Conservation (phyloP, 164 flowering plant species). For the Kalanchoe fedtschenkoi region DNA sequence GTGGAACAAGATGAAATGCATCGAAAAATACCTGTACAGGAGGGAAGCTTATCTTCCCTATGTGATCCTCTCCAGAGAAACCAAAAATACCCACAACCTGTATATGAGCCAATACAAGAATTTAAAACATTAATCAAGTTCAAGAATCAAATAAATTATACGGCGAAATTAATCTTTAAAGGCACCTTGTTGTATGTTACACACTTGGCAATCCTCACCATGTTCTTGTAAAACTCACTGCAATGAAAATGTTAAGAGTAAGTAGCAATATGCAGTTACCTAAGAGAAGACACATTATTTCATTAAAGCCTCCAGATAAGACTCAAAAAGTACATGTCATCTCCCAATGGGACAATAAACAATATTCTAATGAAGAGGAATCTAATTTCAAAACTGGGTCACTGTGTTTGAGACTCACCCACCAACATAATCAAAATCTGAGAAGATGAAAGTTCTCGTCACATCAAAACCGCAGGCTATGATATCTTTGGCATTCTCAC, state of each 20-base stretch:
- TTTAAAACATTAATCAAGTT: neutral
- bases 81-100: constrained; percentile 94
- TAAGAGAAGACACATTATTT: neutral
- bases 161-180: neutral
- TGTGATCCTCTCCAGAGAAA: constrained; percentile 80
- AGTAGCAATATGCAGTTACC: neutral
- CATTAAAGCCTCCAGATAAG: neutral
- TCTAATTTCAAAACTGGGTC: neutral
- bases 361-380: too few relatives aligned
- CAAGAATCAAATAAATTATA: neutral
- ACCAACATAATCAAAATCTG: constrained; percentile 85
- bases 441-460: constrained; percentile 77
- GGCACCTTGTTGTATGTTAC: constrained; percentile 80
- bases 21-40: constrained; percentile 61
- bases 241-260: constrained; percentile 13
- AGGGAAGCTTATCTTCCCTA: constrained; percentile 84
- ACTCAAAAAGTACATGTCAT: neutral
- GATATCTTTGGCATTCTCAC: constrained; percentile 95
- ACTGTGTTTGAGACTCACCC: constrained; percentile 48
- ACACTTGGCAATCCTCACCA: constrained; percentile 78
- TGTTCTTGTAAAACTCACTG: constrained; percentile 83
- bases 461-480: constrained; percentile 99
- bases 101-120: neutral
- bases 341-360: too few relatives aligned
- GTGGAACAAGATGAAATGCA: neutral